Conservation (phyloP, 257 asterid species). For the Fraxinus excelsior region DNA sequence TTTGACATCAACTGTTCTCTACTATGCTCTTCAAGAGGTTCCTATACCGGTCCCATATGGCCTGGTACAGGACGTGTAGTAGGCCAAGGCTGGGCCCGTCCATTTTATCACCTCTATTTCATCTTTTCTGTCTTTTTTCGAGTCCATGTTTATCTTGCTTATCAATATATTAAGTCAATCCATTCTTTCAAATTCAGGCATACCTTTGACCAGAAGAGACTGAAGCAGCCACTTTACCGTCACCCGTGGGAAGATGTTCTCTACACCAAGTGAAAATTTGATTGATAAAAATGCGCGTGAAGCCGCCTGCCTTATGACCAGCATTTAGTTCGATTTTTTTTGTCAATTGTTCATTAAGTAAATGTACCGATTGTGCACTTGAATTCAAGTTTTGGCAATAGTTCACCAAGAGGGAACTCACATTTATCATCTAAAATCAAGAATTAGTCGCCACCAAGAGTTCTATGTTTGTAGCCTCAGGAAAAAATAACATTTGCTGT, state of each 20-base stretch:
- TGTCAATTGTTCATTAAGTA: constrained; percentile 22
- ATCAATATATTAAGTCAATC: constrained; percentile 12
- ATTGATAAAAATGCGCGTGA: neutral
- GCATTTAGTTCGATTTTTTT: constrained; percentile 3
- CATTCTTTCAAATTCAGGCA: constrained; percentile 57
- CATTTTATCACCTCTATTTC: neutral
- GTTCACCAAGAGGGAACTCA: constrained; percentile 9
- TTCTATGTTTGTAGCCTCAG: neutral
- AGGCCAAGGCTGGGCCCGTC: neutral
- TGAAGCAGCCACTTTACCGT: constrained; percentile 98
- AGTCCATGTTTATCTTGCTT: neutral
- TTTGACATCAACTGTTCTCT: constrained; percentile 10
- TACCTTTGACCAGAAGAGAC: constrained; percentile 95
- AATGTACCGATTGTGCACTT: constrained; percentile 24
- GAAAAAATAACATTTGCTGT: constrained; percentile 12
- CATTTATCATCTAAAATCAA: neutral
- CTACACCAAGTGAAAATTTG: constrained; percentile 78
- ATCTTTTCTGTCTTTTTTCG: neutral
- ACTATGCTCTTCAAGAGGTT: neutral
- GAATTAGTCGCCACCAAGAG: no score
- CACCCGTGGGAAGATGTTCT: constrained; percentile 99
- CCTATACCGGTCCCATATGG: neutral
- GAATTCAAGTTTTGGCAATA: constrained; percentile 11
- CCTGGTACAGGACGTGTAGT: neutral
- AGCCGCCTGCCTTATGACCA: constrained; percentile 5